phyloP scores from a whole-genome alignment of 2,329 filamentous ascomycete genomes.

The Fusarium caatingaense region DNA sequence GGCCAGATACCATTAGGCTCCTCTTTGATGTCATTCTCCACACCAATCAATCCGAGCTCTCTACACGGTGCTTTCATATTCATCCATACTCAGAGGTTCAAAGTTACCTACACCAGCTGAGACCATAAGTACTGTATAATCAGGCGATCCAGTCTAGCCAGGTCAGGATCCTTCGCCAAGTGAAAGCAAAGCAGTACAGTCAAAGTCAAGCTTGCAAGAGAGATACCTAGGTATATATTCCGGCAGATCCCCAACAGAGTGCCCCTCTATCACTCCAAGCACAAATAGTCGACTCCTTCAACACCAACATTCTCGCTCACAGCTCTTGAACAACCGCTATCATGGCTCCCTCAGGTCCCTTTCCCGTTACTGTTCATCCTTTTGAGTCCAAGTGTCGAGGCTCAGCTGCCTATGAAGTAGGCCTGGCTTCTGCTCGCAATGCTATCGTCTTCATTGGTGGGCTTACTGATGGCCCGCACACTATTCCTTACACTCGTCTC shows the following conservation, averaged over 20 bases:
- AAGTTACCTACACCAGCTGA: neutral
- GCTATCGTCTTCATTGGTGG: constrained; percentile 78
- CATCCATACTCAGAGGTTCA: neutral
- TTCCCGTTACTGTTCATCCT: constrained; percentile 59
- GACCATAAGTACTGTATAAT: neutral
- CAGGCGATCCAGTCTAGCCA: neutral
- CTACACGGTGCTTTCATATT: neutral
- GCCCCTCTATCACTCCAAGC: neutral
- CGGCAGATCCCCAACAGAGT: constrained; percentile 1
- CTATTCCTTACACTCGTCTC: constrained; percentile 66
- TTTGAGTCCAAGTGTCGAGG: constrained; percentile 56
- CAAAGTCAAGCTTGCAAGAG: neutral
- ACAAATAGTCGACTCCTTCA: constrained; percentile 6
- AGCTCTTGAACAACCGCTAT: neutral
- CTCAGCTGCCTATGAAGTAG: constrained; percentile 62
- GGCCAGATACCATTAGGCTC: neutral
- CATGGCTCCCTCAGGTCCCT: constrained; percentile 51
- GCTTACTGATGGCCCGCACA: constrained; percentile 75
- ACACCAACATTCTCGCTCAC: neutral
- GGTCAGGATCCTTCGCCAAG: neutral
- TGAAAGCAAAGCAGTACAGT: neutral
- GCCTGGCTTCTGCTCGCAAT: constrained; percentile 59
- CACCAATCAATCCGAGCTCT: neutral
- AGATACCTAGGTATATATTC: constrained; percentile 27
- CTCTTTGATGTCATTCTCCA: constrained; percentile 18